Conservation (phyloP, 805 yeast genomes). For the Danielia oregonensis region DNA sequence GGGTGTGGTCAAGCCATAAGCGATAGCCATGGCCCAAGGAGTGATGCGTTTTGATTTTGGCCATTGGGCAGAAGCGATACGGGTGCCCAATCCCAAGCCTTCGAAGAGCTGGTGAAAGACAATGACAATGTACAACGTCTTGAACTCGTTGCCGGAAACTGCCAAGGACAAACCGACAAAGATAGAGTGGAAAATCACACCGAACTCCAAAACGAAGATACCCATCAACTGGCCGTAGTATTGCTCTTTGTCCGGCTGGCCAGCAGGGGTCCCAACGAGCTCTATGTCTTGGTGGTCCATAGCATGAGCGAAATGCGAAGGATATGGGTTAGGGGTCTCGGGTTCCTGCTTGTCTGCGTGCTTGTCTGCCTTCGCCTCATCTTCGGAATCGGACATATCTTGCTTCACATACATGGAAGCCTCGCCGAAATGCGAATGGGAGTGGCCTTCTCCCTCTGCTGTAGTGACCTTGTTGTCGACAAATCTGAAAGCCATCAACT, state of each 20-base stretch:
- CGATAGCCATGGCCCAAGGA: constrained; percentile 41
- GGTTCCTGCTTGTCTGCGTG: constrained; percentile 12
- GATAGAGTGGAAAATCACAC: constrained; percentile 78
- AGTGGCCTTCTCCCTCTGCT: constrained; percentile 30
- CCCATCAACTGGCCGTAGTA: constrained; percentile 56
- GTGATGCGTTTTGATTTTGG: constrained; percentile 43
- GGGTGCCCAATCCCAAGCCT: constrained; percentile 80
- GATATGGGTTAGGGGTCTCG: constrained; percentile 22
- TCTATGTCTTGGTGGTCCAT: constrained; percentile 43
- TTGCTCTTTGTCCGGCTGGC: constrained; percentile 36
- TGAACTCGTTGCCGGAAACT: constrained; percentile 73
- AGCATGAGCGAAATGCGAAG: constrained; percentile 44
- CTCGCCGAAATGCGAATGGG: constrained; percentile 57
- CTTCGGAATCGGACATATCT: constrained; percentile 16
- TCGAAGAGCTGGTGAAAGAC: constrained; percentile 80
- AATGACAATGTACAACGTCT: constrained; percentile 63
- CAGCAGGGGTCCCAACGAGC: constrained; percentile 31
- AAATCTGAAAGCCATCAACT: constrained; percentile 45
- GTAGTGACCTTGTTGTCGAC: constrained; percentile 34
- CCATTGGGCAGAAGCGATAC: constrained; percentile 61
- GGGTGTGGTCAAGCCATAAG: constrained; percentile 30
- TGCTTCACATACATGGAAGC: constrained; percentile 27
- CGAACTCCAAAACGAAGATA: constrained; percentile 67
- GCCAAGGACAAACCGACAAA: constrained; percentile 78
- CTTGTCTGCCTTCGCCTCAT: constrained; percentile 7